Evolutionary conservation across 352 stramenopile species (phyloP).

Genomic region (Phytophthora pisi): DNA sequence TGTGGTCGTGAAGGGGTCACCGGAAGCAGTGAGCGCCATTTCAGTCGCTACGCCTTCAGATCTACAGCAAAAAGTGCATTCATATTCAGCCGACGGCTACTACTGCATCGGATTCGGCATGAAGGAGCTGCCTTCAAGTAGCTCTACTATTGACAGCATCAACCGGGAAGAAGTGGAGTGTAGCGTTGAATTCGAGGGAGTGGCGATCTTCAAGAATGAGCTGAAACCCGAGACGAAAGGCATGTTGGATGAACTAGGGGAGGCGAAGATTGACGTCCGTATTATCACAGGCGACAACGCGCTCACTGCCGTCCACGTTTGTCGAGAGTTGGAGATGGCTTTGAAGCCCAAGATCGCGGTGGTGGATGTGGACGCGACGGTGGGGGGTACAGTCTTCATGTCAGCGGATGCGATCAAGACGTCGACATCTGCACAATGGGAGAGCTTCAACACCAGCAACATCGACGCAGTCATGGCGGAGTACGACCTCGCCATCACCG

Average conservation of each 20-base stretch:
- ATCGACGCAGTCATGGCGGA: conserved; percentile 31
- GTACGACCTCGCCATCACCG: conserved; percentile 56
- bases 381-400: conserved; percentile 32
- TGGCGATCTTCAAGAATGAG: conserved; percentile 81
- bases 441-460: conserved; percentile 37
- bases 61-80: conserved; percentile 49
- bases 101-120: conserved; percentile 64
- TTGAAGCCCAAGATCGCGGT: conserved; percentile 47
- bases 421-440: conserved; percentile 21
- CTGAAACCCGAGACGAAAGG: conserved; percentile 62
- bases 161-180: conserved; percentile 47
- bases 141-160: conserved; percentile 7
- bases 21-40: conserved; percentile 46
- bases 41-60: conserved; percentile 44
- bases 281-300: conserved; percentile 82
- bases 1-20: conserved; percentile 63
- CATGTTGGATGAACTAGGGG: conserved; percentile 63
- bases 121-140: conserved; percentile 28
- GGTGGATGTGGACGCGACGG: conserved; percentile 39
- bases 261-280: conserved; percentile 59
- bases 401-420: conserved; percentile 37
- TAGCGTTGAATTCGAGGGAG: conserved; percentile 55
- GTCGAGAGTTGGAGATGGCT: conserved; percentile 45
- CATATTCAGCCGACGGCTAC: conserved; percentile 60
- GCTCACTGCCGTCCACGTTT: conserved; percentile 53